A percentile compares a stretch with the other conserved stretches of the same genome.
Conservation (phyloP, 2,329 filamentous ascomycete genomes). For the Aspergillus awamori region DNA sequence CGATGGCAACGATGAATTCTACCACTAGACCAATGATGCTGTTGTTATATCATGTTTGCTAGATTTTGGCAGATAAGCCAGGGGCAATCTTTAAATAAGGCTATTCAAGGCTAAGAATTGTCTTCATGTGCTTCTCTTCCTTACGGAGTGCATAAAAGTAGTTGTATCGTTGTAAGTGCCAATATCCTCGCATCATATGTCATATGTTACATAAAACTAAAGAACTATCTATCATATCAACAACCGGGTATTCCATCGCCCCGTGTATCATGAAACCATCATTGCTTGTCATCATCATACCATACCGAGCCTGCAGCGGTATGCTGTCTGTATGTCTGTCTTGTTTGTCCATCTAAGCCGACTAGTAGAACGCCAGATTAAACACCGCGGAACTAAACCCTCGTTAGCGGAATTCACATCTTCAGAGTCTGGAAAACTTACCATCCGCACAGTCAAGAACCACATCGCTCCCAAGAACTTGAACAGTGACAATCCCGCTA, state of each 20-base stretch:
- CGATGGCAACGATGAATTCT: constrained; percentile 52
- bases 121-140: too few relatives aligned
- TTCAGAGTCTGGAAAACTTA: constrained; percentile 53
- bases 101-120: too few relatives aligned
- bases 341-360: background rate
- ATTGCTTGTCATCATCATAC: constrained; percentile 27
- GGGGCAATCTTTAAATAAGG: too few relatives aligned
- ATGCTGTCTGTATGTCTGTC: constrained; percentile 14
- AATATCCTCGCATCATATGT: background rate
- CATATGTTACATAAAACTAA: background rate
- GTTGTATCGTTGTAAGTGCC: too few relatives aligned
- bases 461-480: constrained; percentile 86
- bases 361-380: constrained; percentile 29
- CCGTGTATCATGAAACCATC: constrained; percentile 16
- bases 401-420: constrained; percentile 29
- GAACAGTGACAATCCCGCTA: constrained; percentile 80
- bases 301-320: constrained; percentile 38
- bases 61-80: too few relatives aligned
- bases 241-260: constrained; percentile 8
- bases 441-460: constrained; percentile 89
- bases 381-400: constrained; percentile 55
- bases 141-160: too few relatives aligned
- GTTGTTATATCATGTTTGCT: background rate
- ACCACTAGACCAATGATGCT: constrained; percentile 51
- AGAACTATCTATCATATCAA: constrained; percentile 10